Base-by-base conservation (phyloP, 305 asterid species). In the Solanum aculeatissimum region DNA sequence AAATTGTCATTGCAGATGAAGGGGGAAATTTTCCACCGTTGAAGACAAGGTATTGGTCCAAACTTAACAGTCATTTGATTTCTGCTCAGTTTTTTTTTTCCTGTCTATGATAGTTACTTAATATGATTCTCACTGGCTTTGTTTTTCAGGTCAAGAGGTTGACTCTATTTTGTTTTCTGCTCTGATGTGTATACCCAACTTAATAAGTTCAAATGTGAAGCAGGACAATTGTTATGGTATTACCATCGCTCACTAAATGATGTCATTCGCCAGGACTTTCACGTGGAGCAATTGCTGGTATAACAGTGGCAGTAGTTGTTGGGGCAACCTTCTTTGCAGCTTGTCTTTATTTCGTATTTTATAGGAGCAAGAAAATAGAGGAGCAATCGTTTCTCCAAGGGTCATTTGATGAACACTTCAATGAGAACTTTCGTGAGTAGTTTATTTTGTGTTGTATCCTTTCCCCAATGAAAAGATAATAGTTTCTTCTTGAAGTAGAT, bases 141-240 rank as follows among this genome's bases (percentile, higher is more conserved):
- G 43, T 32, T 79, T 84, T 91, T 97, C 98, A 95, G 98, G 88
- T 91, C 98, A 90, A 90, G 88, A 70, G 96, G 98, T 95, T 86
- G 74, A 90, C 71, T 85, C 85, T 83, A 84, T 85, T 84, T 66
- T 38, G 47, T 69, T 62, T 53, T 55, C 12, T 62, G 78, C 42
- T 85, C 84, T 85, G 82, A 62, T 83, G 70, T 45, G 35, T 38
- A 62, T 62, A 53, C 40, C 49, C 86, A 83, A 53, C 66, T 38
- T 35, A 63, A 58, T 49, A 35, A 77, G 82, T 75, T 60, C 62
- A 71, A 25, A 66, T 0, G 29, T 65, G 80, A 66, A 65, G 58
- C 38, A 12, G 12, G 54, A 35, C 77, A 47, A 84, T 29, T 19
- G 75, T 16, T 81, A 58, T 74, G 35, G 45, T 1, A 18, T 27